phyloP scores from a whole-genome alignment of 1,139 yeast genomes.

The Debaryomycetaceae sp. region DNA sequence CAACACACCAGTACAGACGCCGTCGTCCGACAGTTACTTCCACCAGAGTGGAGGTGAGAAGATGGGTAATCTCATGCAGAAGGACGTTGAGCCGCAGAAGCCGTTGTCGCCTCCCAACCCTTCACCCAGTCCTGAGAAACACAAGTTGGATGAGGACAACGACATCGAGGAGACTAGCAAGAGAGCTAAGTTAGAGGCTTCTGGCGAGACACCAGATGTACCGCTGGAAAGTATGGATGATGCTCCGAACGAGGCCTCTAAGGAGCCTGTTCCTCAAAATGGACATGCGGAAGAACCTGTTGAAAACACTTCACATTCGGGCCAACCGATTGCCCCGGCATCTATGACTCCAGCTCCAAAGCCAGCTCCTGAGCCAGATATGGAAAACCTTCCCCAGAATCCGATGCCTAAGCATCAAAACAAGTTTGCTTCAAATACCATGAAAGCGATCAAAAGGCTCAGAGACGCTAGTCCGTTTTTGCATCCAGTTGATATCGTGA shows the following conservation, averaged over 20 bases:
- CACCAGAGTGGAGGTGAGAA: constrained; percentile 9
- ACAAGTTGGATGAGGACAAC: constrained; percentile 24
- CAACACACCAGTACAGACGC: constrained; percentile 42
- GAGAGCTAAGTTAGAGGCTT: constrained; percentile 18
- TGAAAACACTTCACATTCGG: constrained; percentile 4
- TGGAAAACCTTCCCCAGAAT: constrained; percentile 57
- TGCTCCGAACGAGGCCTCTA: background rate
- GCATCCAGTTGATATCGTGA: constrained; percentile 85
- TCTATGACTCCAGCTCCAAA: constrained; percentile 60
- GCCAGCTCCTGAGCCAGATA: constrained; percentile 70
- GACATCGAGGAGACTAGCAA: constrained; percentile 17
- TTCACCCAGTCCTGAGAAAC: constrained; percentile 42
- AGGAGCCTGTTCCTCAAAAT: background rate
- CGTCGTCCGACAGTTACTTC: constrained; percentile 31
- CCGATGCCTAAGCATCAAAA: constrained; percentile 90
- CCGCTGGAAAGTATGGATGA: background rate
- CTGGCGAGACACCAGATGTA: constrained; percentile 1
- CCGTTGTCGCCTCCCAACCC: constrained; percentile 48
- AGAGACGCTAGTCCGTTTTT: constrained; percentile 92
- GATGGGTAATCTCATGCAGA: constrained; percentile 6
- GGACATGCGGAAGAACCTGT: constrained; percentile 7
- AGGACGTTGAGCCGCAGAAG: constrained; percentile 23
- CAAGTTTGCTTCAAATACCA: constrained; percentile 62
- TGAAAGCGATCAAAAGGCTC: constrained; percentile 80
- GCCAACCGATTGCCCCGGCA: constrained; percentile 16